Base-by-base conservation (phyloP, 805 yeast species). In the Saturnispora silvae region DNA sequence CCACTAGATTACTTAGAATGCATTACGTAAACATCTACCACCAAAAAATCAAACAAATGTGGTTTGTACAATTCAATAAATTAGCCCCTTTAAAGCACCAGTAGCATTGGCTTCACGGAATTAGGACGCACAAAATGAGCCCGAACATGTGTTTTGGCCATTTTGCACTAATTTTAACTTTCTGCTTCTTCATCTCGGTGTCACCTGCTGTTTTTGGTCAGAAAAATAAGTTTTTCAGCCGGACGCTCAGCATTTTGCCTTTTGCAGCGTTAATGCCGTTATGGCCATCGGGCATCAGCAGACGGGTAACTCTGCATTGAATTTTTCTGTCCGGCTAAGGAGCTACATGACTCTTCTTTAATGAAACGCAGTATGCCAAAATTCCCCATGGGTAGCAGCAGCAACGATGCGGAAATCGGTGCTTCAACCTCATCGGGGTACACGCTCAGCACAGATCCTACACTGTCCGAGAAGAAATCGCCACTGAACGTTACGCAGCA, bases 401-500 rank as follows among this genome's bases (percentile, higher is more conserved):
- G 24, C 7, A 22, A 22, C 10, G 7, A 22, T 22, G 24, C 7
- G 24, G 24, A 7, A 22, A 22, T 22, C 10, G 7, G 10, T 7
- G 7, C 24, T 8, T 7, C 7, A 22, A 22, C 10, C 10, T 8
- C 31, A 8, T 31, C 34, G 3, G 34, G 25, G 3, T 22, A 8
- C 24, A 8, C 24, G 10, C 10, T 10, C 10, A 10, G 24, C 7
- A 8, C 7, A 8, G 24, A 32, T 13, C 9, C 26, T 7, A 29
- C 32, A 8, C 3, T 24, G 11, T 32, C 35, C 4, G 35, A 32
- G 28, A 32, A 32, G 18, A 32, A 32, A 20, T 22, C 28, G 17
- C 28, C n/a, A 5, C 17, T 23, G 8, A 28, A 32, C 5, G 8
- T n/a, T 11, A n/a, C n/a, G n/a, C 16, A 23, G 7, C 29, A 15